Percentiles rank a stretch among this genome's conserved stretches.
These are phyloP conservation scores for Paramecium caudatum DNA, from an alignment of 73 alveolate species.

Conservation along the genomic window DNA sequence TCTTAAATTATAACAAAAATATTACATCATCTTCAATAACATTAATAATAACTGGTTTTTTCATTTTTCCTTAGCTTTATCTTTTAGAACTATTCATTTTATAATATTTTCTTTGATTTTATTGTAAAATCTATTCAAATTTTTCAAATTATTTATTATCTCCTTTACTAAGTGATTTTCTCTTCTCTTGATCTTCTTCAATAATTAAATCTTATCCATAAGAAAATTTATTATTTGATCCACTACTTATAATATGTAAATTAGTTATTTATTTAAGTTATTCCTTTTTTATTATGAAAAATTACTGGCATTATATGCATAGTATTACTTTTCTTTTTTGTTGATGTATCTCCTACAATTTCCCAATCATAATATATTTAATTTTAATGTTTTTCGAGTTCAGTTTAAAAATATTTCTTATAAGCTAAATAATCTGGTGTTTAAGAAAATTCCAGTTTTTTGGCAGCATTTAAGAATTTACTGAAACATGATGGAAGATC, in stretches of 20 bases:
- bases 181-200: background rate
- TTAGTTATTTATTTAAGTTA: background rate
- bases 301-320: slow-evolving; percentile 56
- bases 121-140: slow-evolving; percentile 46
- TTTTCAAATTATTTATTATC: slow-evolving; percentile 41
- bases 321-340: slow-evolving; percentile 30
- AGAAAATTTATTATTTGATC: slow-evolving; percentile 13
- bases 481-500: slow-evolving; percentile 6
- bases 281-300: background rate
- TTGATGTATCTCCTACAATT: background rate
- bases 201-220: background rate
- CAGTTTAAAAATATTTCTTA: slow-evolving; percentile 46
- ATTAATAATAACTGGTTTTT: background rate
- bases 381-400: slow-evolving; percentile 13
- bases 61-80: slow-evolving; percentile 14
- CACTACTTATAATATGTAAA: slow-evolving; percentile 17
- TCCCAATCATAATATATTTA: slow-evolving; percentile 63
- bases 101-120: background rate
- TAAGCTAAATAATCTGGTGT: slow-evolving; percentile 63
- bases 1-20: background rate
- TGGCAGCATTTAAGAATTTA: background rate
- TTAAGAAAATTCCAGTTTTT: slow-evolving; percentile 7
- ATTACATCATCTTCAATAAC: slow-evolving; percentile 37
- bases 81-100: slow-evolving; percentile 27
- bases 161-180: background rate